Evolutionary conservation across 306 rosid species (phyloP).

Genomic region (Cercis canadensis): DNA sequence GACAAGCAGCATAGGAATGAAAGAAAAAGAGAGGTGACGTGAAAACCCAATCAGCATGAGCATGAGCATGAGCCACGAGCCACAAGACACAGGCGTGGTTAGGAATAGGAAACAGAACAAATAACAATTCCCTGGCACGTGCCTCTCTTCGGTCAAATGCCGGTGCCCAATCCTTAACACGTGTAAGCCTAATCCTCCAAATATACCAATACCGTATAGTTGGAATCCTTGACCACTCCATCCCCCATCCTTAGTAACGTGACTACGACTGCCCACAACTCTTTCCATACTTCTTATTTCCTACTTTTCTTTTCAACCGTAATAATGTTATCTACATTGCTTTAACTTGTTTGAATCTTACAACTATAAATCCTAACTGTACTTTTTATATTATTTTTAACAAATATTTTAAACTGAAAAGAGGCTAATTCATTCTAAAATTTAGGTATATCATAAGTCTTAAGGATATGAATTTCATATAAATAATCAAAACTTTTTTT

Average conservation of each 20-base stretch:
- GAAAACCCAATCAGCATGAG: slow-evolving; percentile 45
- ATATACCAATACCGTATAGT: slow-evolving; percentile 32
- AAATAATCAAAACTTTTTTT: too few species aligned
- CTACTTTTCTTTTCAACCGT: too few species aligned
- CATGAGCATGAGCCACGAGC: too few species aligned
- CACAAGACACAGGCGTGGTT: slow-evolving; percentile 46
- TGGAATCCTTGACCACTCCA: slow-evolving; percentile 55
- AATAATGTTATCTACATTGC: too few species aligned
- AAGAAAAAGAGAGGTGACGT: slow-evolving; percentile 42
- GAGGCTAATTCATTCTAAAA: too few species aligned
- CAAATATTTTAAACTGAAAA: too few species aligned
- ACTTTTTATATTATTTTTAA: too few species aligned
- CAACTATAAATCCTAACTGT: too few species aligned
- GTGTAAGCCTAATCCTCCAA: slow-evolving; percentile 42
- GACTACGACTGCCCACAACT: slow-evolving; percentile 35
- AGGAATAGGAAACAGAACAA: slow-evolving; percentile 27
- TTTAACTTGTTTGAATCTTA: too few species aligned
- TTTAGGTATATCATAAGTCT: too few species aligned
- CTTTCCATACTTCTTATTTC: not conserved
- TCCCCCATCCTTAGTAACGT: slow-evolving; percentile 25
- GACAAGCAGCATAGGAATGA: slow-evolving; percentile 30
- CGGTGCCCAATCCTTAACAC: slow-evolving; percentile 75
- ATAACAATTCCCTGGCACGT: slow-evolving; percentile 49
- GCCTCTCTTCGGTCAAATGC: slow-evolving; percentile 67
- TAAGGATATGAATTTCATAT: too few species aligned